These are phyloP conservation scores for Coniochaeta sp. DNA, from an alignment of 2,329 filamentous ascomycete genomes.

Conservation along the genomic window DNA sequence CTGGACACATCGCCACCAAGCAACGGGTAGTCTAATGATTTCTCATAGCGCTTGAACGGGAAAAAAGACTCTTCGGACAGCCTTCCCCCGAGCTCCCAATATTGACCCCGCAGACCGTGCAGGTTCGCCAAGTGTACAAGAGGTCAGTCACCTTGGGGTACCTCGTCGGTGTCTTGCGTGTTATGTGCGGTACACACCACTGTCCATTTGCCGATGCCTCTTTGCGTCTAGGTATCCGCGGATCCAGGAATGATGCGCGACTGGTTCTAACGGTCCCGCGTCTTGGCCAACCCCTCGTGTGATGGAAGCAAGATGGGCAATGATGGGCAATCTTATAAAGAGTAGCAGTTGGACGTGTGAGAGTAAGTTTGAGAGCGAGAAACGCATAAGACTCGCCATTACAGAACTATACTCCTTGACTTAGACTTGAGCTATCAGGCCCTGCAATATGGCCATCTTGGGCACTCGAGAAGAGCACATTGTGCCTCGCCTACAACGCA, in stretches of 20 bases:
- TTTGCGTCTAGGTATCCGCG: background rate
- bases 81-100: background rate
- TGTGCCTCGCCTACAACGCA: conserved; percentile 23
- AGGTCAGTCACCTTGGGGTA: background rate
- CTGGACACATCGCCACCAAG: background rate
- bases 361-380: too few species aligned
- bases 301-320: background rate
- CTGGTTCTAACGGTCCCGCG: background rate
- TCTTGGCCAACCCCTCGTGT: background rate
- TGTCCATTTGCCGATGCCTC: background rate
- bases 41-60: background rate
- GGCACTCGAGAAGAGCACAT: conserved; percentile 25
- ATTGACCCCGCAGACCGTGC: background rate
- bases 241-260: background rate
- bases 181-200: background rate
- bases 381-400: background rate
- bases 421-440: background rate
- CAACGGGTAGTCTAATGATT: background rate
- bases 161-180: background rate
- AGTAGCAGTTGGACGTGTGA: too few species aligned
- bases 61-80: background rate
- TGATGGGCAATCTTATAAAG: background rate
- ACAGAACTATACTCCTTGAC: background rate
- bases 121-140: too few species aligned
- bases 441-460: conserved; percentile 16